Percentiles rank a stretch among this genome's conserved stretches.
Conservation (phyloP, 495 filamentous ascomycete species). For the Friedmanniomyces endolithicus region DNA sequence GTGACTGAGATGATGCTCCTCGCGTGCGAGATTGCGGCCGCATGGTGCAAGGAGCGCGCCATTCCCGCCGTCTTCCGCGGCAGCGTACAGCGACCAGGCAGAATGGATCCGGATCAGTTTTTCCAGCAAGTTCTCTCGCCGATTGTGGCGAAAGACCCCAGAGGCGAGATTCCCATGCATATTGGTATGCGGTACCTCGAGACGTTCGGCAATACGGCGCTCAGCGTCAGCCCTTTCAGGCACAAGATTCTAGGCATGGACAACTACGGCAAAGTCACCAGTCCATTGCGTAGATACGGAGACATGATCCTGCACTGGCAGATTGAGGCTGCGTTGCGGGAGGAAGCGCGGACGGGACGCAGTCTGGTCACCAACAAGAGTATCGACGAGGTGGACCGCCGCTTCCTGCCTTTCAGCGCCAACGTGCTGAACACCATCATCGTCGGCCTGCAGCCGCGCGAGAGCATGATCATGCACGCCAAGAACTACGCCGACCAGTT, state of each 20-base stretch:
- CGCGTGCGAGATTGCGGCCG: slow-evolving; percentile 57
- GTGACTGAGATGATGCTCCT: slow-evolving; percentile 63
- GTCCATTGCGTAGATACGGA: slow-evolving; percentile 68
- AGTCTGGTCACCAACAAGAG: slow-evolving; percentile 35
- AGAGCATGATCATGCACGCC: slow-evolving; percentile 33
- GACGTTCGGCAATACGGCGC: slow-evolving; percentile 41
- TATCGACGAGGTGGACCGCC: slow-evolving; percentile 17
- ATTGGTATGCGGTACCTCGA: slow-evolving; percentile 29
- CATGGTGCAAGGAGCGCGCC: slow-evolving; percentile 59
- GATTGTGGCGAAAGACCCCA: neutral
- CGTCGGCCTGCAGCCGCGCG: slow-evolving; percentile 38
- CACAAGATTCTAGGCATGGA: slow-evolving; percentile 53
- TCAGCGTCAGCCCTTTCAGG: slow-evolving; percentile 37
- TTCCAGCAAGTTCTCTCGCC: slow-evolving; percentile 28
- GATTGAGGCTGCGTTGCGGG: slow-evolving; percentile 66
- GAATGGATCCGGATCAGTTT: slow-evolving; percentile 29
- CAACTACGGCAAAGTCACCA: slow-evolving; percentile 69
- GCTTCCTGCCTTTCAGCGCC: slow-evolving; percentile 52
- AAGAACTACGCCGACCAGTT: slow-evolving; percentile 33
- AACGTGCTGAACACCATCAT: slow-evolving; percentile 42
- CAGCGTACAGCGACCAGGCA: slow-evolving; percentile 48
- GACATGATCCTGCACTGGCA: slow-evolving; percentile 89
- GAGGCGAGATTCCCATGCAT: slow-evolving; percentile 21
- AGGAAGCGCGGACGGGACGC: slow-evolving; percentile 47
- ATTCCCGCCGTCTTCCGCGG: slow-evolving; percentile 72